phyloP scores from a whole-genome alignment of 2,329 filamentous ascomycete species.

The Teratosphaeria viscida region DNA sequence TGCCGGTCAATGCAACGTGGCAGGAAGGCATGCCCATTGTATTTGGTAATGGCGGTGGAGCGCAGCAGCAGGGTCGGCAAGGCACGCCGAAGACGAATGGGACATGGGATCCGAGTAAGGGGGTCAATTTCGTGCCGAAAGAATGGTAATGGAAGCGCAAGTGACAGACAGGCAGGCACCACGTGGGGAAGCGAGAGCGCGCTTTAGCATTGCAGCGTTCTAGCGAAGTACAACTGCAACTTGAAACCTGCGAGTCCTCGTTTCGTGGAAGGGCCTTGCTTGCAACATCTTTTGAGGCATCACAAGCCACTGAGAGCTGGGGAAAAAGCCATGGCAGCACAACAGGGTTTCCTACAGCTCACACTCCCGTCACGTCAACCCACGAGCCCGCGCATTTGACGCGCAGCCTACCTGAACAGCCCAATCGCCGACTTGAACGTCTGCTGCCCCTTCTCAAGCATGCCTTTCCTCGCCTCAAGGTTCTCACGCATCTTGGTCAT shows the following conservation, averaged over 20 bases:
- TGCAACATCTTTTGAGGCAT: background rate
- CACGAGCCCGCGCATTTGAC: background rate
- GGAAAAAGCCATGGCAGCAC: background rate
- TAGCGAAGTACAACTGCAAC: background rate
- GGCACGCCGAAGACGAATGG: conserved; percentile 2
- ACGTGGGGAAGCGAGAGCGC: background rate
- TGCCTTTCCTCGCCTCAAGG: conserved; percentile 21
- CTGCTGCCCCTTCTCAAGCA: conserved; percentile 27
- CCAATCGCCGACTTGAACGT: conserved; percentile 18
- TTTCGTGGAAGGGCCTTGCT: background rate
- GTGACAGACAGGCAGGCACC: background rate
- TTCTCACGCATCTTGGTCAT: conserved; percentile 16
- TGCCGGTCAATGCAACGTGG: conserved; percentile 17
- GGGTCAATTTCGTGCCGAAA: conserved; percentile 13
- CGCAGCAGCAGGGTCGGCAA: background rate
- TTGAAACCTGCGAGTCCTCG: background rate
- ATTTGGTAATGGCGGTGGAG: conserved; percentile 15
- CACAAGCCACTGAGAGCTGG: background rate
- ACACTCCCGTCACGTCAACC: background rate
- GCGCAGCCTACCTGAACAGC: background rate
- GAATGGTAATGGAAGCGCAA: background rate
- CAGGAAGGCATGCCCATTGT: conserved; percentile 26
- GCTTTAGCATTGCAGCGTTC: background rate
- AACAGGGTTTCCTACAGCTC: background rate
- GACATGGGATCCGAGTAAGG: conserved; percentile 20